Evolutionary conservation across 257 asterid species (phyloP).

Genomic region (Buddleja alternifolia): DNA sequence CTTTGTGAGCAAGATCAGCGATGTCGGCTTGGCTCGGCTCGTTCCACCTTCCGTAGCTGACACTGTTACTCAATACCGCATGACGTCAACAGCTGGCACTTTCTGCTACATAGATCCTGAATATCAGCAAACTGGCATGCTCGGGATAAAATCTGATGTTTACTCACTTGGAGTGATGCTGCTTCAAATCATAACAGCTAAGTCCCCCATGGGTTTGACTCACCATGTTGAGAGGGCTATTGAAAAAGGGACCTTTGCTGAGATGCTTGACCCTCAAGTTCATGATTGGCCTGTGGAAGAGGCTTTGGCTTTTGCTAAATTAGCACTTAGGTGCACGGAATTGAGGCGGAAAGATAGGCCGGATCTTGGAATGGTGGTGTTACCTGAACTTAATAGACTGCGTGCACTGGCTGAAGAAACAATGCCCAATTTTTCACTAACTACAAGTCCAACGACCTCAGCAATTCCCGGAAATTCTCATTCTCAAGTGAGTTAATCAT

Average conservation of each 20-base stretch:
- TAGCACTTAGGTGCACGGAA: conserved; percentile 79
- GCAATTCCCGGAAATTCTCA: conserved; percentile 11
- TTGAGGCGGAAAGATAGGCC: conserved; percentile 87
- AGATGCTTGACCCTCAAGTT: conserved; percentile 79
- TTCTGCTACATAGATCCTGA: conserved; percentile 96
- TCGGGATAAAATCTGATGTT: conserved; percentile 79
- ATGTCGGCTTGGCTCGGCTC: conserved; percentile 89
- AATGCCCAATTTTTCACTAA: conserved; percentile 32
- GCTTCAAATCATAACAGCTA: conserved; percentile 81
- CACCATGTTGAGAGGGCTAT: conserved; percentile 84
- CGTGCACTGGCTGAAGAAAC: conserved; percentile 68
- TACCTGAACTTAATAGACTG: conserved; percentile 78
- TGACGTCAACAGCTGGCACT: conserved; percentile 96
- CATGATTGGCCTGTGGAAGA: conserved; percentile 83
- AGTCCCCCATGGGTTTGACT: conserved; percentile 87
- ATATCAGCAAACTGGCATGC: conserved; percentile 93
- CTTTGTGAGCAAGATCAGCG: conserved; percentile 88
- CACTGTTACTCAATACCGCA: conserved; percentile 82
- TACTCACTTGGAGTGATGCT: conserved; percentile 88
- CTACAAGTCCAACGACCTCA: conserved; percentile 19
- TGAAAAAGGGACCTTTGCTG: conserved; percentile 70
- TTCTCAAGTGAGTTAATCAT: conserved; percentile 36
- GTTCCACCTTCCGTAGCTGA: conserved; percentile 94
- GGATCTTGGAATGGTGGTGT: conserved; percentile 57
- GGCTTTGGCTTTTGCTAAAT: conserved; percentile 64